These are phyloP conservation scores for Oxyria digyna DNA, from an alignment of 148 eudicot genomes.

Conservation along the genomic window DNA sequence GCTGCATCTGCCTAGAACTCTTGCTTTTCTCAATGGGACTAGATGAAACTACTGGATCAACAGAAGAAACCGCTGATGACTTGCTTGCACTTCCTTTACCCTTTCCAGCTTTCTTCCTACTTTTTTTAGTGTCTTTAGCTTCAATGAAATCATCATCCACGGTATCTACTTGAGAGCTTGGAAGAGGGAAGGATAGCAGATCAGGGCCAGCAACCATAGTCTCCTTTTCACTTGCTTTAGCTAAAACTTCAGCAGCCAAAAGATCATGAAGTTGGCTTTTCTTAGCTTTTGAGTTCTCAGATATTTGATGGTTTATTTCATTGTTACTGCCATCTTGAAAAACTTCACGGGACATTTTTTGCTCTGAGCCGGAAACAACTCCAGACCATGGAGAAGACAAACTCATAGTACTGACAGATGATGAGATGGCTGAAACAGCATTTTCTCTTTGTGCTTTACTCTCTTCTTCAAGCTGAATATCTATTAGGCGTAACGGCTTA, in stretches of 20 bases:
- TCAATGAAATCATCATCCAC: constrained; percentile 64
- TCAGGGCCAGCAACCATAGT: constrained; percentile 17
- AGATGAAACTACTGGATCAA: constrained; percentile 36
- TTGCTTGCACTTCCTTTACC: constrained; percentile 52
- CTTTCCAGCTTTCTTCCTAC: constrained; percentile 83
- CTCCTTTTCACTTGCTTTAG: constrained; percentile 34
- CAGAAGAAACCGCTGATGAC: constrained; percentile 24
- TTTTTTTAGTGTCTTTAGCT: constrained; percentile 88
- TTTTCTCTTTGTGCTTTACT: constrained; percentile 37
- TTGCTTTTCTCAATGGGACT: constrained; percentile 58
- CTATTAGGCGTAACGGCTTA: constrained; percentile 79
- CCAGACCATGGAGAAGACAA: constrained; percentile 71
- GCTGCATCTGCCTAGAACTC: constrained; percentile 34
- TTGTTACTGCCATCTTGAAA: constrained; percentile 16
- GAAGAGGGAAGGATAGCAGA: constrained; percentile 24
- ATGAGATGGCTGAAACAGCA: constrained; percentile 27
- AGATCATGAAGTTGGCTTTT: constrained; percentile 72
- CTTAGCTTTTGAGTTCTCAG: constrained; percentile 15
- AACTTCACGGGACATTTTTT: constrained; percentile 25
- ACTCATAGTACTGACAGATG: constrained; percentile 35
- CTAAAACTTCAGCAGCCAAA: constrained; percentile 44
- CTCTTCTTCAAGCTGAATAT: constrained; percentile 94
- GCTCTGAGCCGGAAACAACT: constrained; percentile 32
- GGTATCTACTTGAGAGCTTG: constrained; percentile 20
- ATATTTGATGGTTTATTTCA: constrained; percentile 17